Evolutionary conservation across 192 early-diverging fungal species (phyloP).

Genomic region (Coemansia sp.): DNA sequence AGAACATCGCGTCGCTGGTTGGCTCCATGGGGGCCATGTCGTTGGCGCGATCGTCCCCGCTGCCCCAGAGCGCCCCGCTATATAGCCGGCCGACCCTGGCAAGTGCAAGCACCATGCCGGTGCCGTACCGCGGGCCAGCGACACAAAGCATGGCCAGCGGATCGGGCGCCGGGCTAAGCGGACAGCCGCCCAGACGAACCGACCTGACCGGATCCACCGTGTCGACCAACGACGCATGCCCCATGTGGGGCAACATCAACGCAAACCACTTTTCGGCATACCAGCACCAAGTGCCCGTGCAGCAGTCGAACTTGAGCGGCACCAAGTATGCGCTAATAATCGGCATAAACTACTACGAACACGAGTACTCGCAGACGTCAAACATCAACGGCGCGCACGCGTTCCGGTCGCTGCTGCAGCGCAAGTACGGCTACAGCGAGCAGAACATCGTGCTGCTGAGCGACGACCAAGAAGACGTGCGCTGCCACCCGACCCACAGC

Average conservation of each 20-base stretch:
- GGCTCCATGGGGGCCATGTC: constrained; percentile 40
- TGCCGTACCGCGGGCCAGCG: constrained; percentile 6
- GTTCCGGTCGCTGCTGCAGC: constrained; percentile 59
- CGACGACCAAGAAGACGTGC: constrained; percentile 59
- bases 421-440: constrained; percentile 58
- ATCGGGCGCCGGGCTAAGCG: too few species aligned
- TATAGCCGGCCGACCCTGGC: constrained; percentile 6
- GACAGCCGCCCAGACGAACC: neutral
- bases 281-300: constrained; percentile 37
- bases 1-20: constrained; percentile 24
- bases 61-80: neutral
- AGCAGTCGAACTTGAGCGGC: constrained; percentile 31
- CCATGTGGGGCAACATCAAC: constrained; percentile 10
- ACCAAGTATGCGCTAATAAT: constrained; percentile 55
- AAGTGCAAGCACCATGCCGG: constrained; percentile 9
- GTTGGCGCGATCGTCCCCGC: constrained; percentile 1
- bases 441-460: constrained; percentile 63
- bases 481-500: constrained; percentile 50
- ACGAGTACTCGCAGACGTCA: constrained; percentile 52
- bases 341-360: constrained; percentile 59
- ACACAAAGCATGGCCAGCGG: neutral
- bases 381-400: constrained; percentile 57
- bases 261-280: constrained; percentile 27
- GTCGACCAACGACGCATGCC: neutral
- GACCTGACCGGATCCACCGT: neutral